phyloP scores from a whole-genome alignment of 768 basidiomycete genomes.

The Tylopilus plumbeoviolaceoides region DNA sequence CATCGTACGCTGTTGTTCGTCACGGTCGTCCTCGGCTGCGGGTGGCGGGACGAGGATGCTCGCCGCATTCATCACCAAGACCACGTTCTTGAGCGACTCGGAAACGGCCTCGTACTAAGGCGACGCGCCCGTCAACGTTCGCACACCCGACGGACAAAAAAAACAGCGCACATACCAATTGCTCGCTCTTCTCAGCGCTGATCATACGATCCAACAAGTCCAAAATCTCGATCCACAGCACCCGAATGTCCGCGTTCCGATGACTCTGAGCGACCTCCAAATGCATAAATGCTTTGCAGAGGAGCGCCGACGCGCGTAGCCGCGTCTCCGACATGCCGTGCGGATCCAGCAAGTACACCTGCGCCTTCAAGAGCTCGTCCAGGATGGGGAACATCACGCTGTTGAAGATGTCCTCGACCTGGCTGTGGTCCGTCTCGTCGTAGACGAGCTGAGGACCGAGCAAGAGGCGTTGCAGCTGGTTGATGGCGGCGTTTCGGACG shows the following conservation, averaged over 20 bases:
- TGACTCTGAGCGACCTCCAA: slow-evolving; percentile 73
- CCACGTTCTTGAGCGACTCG: slow-evolving; percentile 94
- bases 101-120: slow-evolving; percentile 88
- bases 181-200: slow-evolving; percentile 79
- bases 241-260: slow-evolving; percentile 56
- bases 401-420: slow-evolving; percentile 84
- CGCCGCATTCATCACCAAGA: slow-evolving; percentile 93
- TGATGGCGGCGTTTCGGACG: slow-evolving; percentile 76
- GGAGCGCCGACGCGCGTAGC: slow-evolving; percentile 77
- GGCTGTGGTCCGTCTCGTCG: slow-evolving; percentile 51
- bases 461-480: slow-evolving; percentile 78
- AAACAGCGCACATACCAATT: slow-evolving; percentile 51
- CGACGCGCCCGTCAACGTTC: slow-evolving; percentile 3
- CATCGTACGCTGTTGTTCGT: too few relatives aligned
- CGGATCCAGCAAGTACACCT: slow-evolving; percentile 74
- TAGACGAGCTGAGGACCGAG: slow-evolving; percentile 70
- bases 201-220: slow-evolving; percentile 88
- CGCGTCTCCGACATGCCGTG: slow-evolving; percentile 90
- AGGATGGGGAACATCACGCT: slow-evolving; percentile 86
- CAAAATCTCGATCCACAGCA: slow-evolving; percentile 86
- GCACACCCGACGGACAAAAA: background rate
- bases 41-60: slow-evolving; percentile 68
- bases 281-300: slow-evolving; percentile 96
- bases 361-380: slow-evolving; percentile 85
- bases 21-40: slow-evolving; percentile 41